A percentile compares a stretch with the other conserved stretches of the same genome.
These are phyloP conservation scores for Dipteronia dyeriana DNA, from an alignment of 345 rosid species.

Conservation along the genomic window DNA sequence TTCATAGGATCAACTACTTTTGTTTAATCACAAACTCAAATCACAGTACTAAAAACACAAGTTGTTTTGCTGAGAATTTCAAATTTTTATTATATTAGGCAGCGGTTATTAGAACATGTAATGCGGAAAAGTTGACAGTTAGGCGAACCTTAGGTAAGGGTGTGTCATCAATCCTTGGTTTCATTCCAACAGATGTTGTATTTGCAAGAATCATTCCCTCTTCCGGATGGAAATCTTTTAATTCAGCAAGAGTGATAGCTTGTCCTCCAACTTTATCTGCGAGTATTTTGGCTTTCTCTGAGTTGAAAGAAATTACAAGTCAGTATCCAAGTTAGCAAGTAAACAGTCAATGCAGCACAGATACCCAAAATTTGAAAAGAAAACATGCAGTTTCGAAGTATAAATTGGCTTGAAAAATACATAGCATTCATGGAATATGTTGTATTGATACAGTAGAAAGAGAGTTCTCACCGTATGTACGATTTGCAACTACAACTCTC, in stretches of 20 bases:
- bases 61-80: background rate
- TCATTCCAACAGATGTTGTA: conserved; percentile 62
- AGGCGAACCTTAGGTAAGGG: conserved; percentile 54
- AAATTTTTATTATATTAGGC: too few species aligned
- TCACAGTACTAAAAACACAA: background rate
- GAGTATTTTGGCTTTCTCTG: conserved; percentile 55
- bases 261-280: conserved; percentile 55
- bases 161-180: conserved; percentile 49
- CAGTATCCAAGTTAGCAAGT: background rate
- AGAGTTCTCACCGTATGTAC: conserved; percentile 47
- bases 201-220: conserved; percentile 67
- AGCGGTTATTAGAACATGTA: background rate
- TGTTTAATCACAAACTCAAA: background rate
- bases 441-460: background rate
- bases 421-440: background rate
- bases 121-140: background rate
- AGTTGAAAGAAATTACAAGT: conserved; percentile 16
- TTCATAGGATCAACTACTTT: background rate
- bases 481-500: conserved; percentile 59
- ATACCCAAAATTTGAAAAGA: background rate
- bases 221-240: conserved; percentile 61
- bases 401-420: background rate
- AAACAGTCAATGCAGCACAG: background rate
- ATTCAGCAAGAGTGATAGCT: conserved; percentile 47
- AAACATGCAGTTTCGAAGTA: background rate